phyloP scores from a whole-genome alignment of 1,284 basidiomycete species.

The Earliella scabrosa region DNA sequence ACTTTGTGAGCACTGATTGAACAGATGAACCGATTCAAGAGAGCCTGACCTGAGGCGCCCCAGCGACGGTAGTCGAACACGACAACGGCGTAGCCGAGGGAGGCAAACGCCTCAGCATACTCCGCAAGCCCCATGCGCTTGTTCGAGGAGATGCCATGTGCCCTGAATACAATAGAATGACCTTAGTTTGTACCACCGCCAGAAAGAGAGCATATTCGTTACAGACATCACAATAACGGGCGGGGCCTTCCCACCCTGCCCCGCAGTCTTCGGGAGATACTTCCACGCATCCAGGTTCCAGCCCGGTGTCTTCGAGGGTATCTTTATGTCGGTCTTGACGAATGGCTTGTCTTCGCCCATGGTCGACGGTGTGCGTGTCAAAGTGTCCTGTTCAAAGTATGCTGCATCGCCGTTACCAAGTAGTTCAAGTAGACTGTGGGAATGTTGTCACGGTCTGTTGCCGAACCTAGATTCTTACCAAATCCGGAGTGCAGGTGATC shows the following conservation, averaged over 20 bases:
- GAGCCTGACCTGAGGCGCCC: slow-evolving; percentile 39
- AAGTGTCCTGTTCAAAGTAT: too few relatives aligned
- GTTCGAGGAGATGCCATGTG: slow-evolving; percentile 39
- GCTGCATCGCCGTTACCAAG: too few relatives aligned
- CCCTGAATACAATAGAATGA: slow-evolving; percentile 37
- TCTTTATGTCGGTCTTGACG: slow-evolving; percentile 28
- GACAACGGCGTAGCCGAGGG: slow-evolving; percentile 39
- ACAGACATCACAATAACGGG: slow-evolving; percentile 46
- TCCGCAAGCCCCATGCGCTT: slow-evolving; percentile 38
- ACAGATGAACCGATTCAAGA: neutral
- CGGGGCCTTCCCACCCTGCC: slow-evolving; percentile 10
- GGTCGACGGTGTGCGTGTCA: neutral
- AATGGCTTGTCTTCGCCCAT: neutral
- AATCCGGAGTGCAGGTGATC: too few relatives aligned
- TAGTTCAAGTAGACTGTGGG: too few relatives aligned
- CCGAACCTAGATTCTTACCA: too few relatives aligned
- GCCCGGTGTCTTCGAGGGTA: slow-evolving; percentile 37
- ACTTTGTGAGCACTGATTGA: neutral
- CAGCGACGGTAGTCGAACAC: slow-evolving; percentile 46
- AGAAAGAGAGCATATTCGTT: too few relatives aligned
- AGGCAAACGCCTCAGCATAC: slow-evolving; percentile 40
- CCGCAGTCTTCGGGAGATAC: slow-evolving; percentile 29
- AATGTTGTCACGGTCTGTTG: too few relatives aligned
- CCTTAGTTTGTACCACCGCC: too few relatives aligned
- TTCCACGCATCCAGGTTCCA: slow-evolving; percentile 44